These are phyloP conservation scores for Gossypium longicalyx DNA, from an alignment of 345 rosid genomes.

Conservation along the genomic window DNA sequence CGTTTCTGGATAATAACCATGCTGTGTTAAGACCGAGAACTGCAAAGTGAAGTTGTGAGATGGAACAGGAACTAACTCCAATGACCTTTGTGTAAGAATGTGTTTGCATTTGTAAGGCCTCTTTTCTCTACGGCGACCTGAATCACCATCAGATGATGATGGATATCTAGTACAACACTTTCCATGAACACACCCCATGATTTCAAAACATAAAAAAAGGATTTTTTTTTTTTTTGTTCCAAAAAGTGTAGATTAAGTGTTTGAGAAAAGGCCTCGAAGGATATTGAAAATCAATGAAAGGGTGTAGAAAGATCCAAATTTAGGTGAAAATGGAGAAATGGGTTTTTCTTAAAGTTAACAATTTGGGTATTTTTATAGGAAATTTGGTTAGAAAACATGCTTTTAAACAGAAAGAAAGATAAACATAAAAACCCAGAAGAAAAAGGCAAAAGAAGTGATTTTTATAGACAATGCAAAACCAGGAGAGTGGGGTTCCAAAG, in stretches of 20 bases:
- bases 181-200: slow-evolving; percentile 90
- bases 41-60: slow-evolving; percentile 64
- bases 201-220: neutral
- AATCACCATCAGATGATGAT: slow-evolving; percentile 54
- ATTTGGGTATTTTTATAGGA: slow-evolving; percentile 19
- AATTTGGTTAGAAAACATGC: slow-evolving; percentile 27
- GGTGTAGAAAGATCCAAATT: slow-evolving; percentile 1
- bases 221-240: neutral
- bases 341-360: slow-evolving; percentile 25
- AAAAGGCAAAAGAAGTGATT: slow-evolving; percentile 6
- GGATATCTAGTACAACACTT: slow-evolving; percentile 73
- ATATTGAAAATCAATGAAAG: neutral
- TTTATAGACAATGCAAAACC: slow-evolving; percentile 3
- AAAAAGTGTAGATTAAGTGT: neutral
- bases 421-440: neutral
- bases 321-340: slow-evolving; percentile 21
- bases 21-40: slow-evolving; percentile 69
- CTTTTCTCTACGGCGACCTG: slow-evolving; percentile 29
- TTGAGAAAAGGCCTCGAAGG: slow-evolving; percentile 26
- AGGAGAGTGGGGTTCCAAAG: neutral
- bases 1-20: slow-evolving; percentile 80
- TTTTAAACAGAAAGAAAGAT: slow-evolving; percentile 6
- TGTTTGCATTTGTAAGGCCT: slow-evolving; percentile 34
- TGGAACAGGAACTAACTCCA: slow-evolving; percentile 60
- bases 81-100: slow-evolving; percentile 49